phyloP scores from a whole-genome alignment of 2,329 filamentous ascomycete genomes.

The Botrytis porri region DNA sequence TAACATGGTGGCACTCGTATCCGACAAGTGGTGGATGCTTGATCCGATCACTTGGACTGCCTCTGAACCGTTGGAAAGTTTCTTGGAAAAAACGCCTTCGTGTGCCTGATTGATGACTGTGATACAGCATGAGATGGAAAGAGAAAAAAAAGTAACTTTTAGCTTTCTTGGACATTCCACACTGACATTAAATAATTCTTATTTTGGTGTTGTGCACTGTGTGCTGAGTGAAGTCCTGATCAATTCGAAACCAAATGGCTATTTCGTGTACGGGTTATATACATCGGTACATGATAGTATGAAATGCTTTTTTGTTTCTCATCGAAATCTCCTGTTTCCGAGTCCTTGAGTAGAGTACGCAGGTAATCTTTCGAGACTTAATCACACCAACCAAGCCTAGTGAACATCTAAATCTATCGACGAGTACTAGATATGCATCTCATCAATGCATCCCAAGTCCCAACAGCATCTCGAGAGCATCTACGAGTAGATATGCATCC shows the following conservation, averaged over 20 bases:
- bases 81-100: background rate
- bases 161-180: background rate
- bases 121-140: background rate
- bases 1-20: background rate
- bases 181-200: too few relatives aligned
- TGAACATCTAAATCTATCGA: background rate
- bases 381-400: background rate
- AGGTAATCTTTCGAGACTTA: background rate
- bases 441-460: background rate
- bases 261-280: background rate
- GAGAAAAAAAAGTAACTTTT: background rate
- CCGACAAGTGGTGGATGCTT: background rate
- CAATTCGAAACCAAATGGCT: background rate
- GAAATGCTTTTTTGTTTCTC: background rate
- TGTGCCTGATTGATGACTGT: background rate
- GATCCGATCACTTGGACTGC: background rate
- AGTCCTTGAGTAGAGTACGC: background rate
- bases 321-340: background rate
- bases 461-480: too few relatives aligned
- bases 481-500: background rate
- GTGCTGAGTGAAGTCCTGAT: background rate
- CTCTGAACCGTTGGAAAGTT: background rate
- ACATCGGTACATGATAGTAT: background rate
- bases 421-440: background rate
- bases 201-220: background rate